Base-by-base conservation (phyloP, 140 eudicot genomes). In the Eryngium alpinum region DNA sequence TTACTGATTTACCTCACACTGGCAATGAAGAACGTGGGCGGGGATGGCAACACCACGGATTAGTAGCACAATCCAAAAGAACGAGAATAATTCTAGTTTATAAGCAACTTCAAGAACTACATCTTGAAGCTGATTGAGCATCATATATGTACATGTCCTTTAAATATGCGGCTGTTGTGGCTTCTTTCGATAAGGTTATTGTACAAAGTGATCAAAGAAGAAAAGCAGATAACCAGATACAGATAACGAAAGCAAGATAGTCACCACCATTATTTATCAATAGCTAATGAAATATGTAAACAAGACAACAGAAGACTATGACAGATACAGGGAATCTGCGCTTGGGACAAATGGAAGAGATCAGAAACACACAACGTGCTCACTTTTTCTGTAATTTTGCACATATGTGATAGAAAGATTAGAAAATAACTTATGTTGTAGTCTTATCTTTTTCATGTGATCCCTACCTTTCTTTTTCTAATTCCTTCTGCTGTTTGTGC, bases 1-100 rank as follows among this genome's bases (percentile, higher is more conserved):
- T 74, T 93, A 29, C 90, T 93, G 44, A 91, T 93, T 52, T 89
- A 83, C 85, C 86, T 89, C 87, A 91, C 97, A 14, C 86, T 93
- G 78, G 71, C 87, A 19, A 83, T 90, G 85, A 82, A 80, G 71
- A 93, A 82, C 60, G 82, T 65, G 73, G 85, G 79, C 22, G 90
- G 80, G 49, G 93, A 88, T 27, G 85, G 83, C 57, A 84, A 27
- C 71, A 81, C 76, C 77, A 83, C 79, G n/a, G 73, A 83, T 38
- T 82, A 77, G 73, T 78, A 57, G 56, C 33, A 24, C 32, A 56
- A 29, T 21, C 72, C 49, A 57, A 78, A 77, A 77, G 14, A 38
- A 22, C 1, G 6, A 16, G 27, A 29, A 34, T 53, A 52, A 56
- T 62, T 50, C 49, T 56, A 50, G 79, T 75, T 75, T 46, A 21